These are phyloP conservation scores for Komagataella phaffii DNA, from an alignment of 805 yeast genomes.

Conservation along the genomic window DNA sequence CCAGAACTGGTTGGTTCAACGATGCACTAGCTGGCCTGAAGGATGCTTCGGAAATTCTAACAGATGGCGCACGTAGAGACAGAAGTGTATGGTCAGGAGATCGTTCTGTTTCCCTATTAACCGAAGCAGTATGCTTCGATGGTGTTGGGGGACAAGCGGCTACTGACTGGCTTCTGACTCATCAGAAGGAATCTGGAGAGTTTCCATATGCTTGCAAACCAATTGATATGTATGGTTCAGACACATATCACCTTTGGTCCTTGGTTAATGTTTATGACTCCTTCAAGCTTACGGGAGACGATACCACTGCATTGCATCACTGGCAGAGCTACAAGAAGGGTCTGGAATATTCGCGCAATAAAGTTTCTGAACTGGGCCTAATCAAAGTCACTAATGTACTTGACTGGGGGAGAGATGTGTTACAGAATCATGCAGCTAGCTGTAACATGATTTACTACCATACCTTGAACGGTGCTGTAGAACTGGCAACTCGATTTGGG, in stretches of 20 bases:
- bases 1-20: conserved; percentile 25
- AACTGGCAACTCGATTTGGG: conserved; percentile 2
- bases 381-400: conserved; percentile 3
- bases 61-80: conserved; percentile 6
- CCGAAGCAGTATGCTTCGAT: conserved; percentile 11
- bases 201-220: conserved; percentile 6
- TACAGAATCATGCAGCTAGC: conserved; percentile 2
- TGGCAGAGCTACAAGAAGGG: conserved; percentile 4
- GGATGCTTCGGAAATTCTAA: conserved; percentile 4
- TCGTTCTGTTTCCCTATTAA: conserved; percentile 3
- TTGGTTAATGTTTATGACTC: conserved; percentile 1
- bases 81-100: conserved; percentile 7
- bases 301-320: background rate
- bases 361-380: conserved; percentile 3
- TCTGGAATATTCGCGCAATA: conserved; percentile 1
- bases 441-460: conserved; percentile 4
- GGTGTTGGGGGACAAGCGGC: conserved; percentile 15
- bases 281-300: background rate
- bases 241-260: conserved; percentile 5
- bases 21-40: conserved; percentile 5
- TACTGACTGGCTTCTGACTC: conserved; percentile 11
- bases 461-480: conserved; percentile 1
- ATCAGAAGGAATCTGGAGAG: conserved; percentile 2
- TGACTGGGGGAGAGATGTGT: conserved; percentile 5
- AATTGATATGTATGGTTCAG: conserved; percentile 4